A percentile compares a stretch with the other conserved stretches of the same genome.
phyloP scores from a whole-genome alignment of 306 rosid genomes.

The Ormosia emarginata region DNA sequence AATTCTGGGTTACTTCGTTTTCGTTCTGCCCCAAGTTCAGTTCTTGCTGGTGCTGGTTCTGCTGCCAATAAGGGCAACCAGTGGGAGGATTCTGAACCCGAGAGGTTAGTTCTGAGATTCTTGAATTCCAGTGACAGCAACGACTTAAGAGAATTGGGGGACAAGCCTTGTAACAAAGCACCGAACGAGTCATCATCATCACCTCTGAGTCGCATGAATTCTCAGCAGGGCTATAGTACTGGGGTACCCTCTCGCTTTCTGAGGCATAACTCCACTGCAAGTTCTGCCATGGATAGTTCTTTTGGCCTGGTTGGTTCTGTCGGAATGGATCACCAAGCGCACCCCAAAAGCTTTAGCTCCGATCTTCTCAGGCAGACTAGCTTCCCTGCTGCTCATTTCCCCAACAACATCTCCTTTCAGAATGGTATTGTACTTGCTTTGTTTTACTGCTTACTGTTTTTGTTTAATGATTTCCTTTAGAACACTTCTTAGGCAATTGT shows the following conservation, averaged over 20 bases:
- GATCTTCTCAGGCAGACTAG: slow-evolving; percentile 59
- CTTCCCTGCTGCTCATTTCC: slow-evolving; percentile 58
- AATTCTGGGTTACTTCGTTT: slow-evolving; percentile 69
- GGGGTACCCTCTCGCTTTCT: slow-evolving; percentile 62
- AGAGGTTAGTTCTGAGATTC: slow-evolving; percentile 47
- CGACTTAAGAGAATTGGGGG: slow-evolving; percentile 33
- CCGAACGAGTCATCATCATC: background rate
- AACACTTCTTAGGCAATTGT: background rate
- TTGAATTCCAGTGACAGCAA: slow-evolving; percentile 7
- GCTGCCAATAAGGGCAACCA: slow-evolving; percentile 13
- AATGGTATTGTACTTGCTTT: slow-evolving; percentile 46
- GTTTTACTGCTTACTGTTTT: background rate
- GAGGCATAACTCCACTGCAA: slow-evolving; percentile 32
- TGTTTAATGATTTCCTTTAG: background rate
- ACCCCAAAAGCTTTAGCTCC: slow-evolving; percentile 24
- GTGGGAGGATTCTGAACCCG: slow-evolving; percentile 38
- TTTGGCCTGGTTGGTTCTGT: slow-evolving; percentile 47
- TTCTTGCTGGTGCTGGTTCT: background rate
- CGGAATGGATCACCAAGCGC: slow-evolving; percentile 32
- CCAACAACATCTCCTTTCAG: slow-evolving; percentile 48
- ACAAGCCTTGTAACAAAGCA: slow-evolving; percentile 17
- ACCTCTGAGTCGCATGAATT: slow-evolving; percentile 24
- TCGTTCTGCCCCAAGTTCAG: slow-evolving; percentile 66
- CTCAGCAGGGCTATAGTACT: slow-evolving; percentile 36
- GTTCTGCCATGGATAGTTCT: slow-evolving; percentile 38